Conservation (phyloP, 139 green algal genomes). For the Eudorina sp. region DNA sequence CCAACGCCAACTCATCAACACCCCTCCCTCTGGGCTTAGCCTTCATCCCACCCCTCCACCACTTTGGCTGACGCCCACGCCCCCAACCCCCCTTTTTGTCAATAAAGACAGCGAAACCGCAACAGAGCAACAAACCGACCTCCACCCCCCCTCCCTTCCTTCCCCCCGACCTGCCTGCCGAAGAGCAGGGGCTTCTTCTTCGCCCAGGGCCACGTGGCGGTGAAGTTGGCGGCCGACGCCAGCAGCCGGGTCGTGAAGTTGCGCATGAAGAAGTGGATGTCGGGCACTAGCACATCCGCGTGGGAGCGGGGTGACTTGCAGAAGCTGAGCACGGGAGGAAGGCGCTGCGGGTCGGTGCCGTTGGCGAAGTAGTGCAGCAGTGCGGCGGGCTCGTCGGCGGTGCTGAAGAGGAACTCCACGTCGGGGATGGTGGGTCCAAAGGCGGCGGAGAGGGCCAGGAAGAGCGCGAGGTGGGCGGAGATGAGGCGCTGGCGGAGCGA, state of each 20-base stretch:
- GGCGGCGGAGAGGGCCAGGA: background rate
- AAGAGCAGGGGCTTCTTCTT: constrained; percentile 16
- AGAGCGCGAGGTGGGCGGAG: constrained; percentile 16
- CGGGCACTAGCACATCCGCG: constrained; percentile 58
- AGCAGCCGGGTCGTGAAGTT: constrained; percentile 36
- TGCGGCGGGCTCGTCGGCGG: constrained; percentile 2
- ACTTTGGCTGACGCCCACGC: no score
- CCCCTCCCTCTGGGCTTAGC: no score
- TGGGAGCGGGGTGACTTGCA: constrained; percentile 21
- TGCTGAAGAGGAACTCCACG: constrained; percentile 37
- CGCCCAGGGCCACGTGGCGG: constrained; percentile 19
- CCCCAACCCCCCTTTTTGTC: no score
- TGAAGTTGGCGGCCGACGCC: background rate
- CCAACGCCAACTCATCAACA: no score
- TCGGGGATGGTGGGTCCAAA: constrained; percentile 29
- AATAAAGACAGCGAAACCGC: no score
- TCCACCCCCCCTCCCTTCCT: background rate
- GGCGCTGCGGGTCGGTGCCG: background rate
- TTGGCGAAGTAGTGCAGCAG: background rate
- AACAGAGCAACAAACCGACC: no score
- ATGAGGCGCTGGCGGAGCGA: constrained; percentile 14
- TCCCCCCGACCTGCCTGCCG: background rate
- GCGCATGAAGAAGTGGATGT: constrained; percentile 57
- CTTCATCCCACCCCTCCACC: no score
- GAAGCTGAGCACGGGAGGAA: constrained; percentile 50